Percentiles rank a stretch among this genome's conserved stretches.
These are phyloP conservation scores for Musa acuminata DNA, from an alignment of 176 grass and related monocot species.

Conservation along the genomic window DNA sequence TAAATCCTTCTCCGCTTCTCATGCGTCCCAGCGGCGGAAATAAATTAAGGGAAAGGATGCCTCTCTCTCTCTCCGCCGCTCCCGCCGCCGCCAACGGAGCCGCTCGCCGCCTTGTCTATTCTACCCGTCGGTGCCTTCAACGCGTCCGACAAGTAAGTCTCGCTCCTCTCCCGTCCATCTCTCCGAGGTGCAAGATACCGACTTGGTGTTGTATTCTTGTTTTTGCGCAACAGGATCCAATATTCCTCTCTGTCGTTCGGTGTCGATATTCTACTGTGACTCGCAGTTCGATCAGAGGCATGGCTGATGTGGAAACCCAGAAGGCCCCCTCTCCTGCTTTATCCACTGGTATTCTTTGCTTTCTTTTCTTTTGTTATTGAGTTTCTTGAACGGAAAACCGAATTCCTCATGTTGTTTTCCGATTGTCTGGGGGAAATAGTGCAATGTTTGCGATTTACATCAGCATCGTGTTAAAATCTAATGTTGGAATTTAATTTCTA, in stretches of 20 bases:
- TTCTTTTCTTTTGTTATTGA: background rate
- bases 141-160: background rate
- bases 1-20: too few species aligned
- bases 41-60: too few species aligned
- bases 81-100: conserved; percentile 7
- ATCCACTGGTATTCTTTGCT: background rate
- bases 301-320: background rate
- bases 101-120: conserved; percentile 6
- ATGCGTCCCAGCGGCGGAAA: too few species aligned
- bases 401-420: background rate
- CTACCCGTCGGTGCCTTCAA: background rate
- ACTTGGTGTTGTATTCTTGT: background rate
- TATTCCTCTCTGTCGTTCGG: background rate
- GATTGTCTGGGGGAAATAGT: background rate
- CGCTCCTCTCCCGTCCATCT: background rate
- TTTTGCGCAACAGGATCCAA: background rate
- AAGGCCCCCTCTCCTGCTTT: background rate
- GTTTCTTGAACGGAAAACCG: background rate
- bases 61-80: conserved; percentile 13
- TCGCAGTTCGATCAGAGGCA: background rate
- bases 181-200: background rate
- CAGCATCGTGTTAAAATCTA: too few species aligned
- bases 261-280: background rate
- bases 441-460: background rate
- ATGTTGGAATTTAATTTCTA: too few species aligned